Evolutionary conservation across 805 yeast species (phyloP), one percentile per base, ranked within the genome.

Genomic region (Candida qinlingensis): DNA sequence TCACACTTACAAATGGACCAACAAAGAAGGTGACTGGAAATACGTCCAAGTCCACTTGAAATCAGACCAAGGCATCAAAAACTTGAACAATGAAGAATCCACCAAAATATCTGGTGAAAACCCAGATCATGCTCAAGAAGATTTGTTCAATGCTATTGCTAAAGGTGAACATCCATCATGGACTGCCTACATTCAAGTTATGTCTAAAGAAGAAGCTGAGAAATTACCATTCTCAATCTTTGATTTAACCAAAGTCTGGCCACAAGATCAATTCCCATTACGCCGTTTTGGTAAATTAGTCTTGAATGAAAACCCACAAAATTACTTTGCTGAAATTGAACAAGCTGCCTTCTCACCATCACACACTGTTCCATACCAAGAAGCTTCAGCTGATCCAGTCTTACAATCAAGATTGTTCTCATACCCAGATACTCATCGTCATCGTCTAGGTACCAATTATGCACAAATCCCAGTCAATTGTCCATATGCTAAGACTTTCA

Each of bases 211-310:
- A 58, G 82, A 89, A 69, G 89, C 96, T 51, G 77, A 83, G 67
- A 69, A 80, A 52, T 78, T 79, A 44, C 84, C 85, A 63, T 88
- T 85, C 70, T 85, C 92, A 6, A 91, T 90, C 41, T 88, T 87
- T 64, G 97, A 89, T 69, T 75, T 89, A 67, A 89, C 97, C 54
- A 90, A 90, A 73, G 85, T 87, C 48, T 89, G 97, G 97, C 89
- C 96, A 35, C 95, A 89, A 64, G 72, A 71, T 58, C 83, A 88
- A 49, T 89, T 81, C 76, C 96, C 97, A 62, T 69, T 89, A 71
- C 80, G 96, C 68, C 81, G 82, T 67, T 83, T 89, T 64, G 97
- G 96, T 66, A 83, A 81, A 66, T 72, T 88, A 55, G 81, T 80
- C 2, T 69, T 88, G 66, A 85, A 88, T 68, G 87, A 86, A 69